Percentiles rank a stretch among this genome's conserved stretches.
phyloP scores from a whole-genome alignment of 2,329 filamentous ascomycete species.

The Leptographium wingfieldii region DNA sequence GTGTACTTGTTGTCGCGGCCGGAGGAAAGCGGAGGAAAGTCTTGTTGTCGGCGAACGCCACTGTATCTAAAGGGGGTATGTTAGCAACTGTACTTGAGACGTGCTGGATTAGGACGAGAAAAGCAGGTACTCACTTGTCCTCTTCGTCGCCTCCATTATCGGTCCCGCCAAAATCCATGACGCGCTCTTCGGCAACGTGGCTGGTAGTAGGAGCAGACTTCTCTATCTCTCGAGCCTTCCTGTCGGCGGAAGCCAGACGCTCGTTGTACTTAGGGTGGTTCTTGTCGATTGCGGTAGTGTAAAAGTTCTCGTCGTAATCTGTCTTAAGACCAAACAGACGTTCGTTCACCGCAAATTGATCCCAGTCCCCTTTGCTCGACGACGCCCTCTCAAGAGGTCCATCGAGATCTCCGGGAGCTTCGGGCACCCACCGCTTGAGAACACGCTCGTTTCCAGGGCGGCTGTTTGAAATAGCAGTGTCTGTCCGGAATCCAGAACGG shows the following conservation, averaged over 20 bases:
- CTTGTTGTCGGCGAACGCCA: slow-evolving; percentile 66
- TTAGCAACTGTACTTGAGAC: background rate
- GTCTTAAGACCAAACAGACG: slow-evolving; percentile 75
- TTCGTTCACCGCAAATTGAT: slow-evolving; percentile 89
- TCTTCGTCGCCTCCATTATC: slow-evolving; percentile 72
- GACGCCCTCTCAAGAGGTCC: slow-evolving; percentile 54
- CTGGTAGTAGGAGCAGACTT: slow-evolving; percentile 57
- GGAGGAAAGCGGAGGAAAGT: slow-evolving; percentile 51
- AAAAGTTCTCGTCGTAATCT: slow-evolving; percentile 87
- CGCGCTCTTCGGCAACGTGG: slow-evolving; percentile 83
- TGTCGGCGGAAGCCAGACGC: slow-evolving; percentile 65
- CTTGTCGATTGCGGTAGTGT: slow-evolving; percentile 84
- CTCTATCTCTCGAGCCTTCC: slow-evolving; percentile 83
- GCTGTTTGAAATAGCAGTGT: slow-evolving; percentile 73
- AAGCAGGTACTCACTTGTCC: slow-evolving; percentile 53
- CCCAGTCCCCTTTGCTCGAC: slow-evolving; percentile 50
- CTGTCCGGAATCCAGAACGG: slow-evolving; percentile 65
- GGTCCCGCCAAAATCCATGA: slow-evolving; percentile 51
- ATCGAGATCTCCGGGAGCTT: slow-evolving; percentile 48
- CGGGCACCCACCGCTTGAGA: slow-evolving; percentile 72
- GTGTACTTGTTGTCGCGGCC: slow-evolving; percentile 63
- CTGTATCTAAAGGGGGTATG: slow-evolving; percentile 53
- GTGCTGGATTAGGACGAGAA: background rate
- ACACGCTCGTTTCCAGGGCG: slow-evolving; percentile 57
- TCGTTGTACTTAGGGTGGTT: slow-evolving; percentile 71